These are phyloP conservation scores for Epichloe scottii DNA, from an alignment of 2,329 filamentous ascomycete species.

Conservation along the genomic window DNA sequence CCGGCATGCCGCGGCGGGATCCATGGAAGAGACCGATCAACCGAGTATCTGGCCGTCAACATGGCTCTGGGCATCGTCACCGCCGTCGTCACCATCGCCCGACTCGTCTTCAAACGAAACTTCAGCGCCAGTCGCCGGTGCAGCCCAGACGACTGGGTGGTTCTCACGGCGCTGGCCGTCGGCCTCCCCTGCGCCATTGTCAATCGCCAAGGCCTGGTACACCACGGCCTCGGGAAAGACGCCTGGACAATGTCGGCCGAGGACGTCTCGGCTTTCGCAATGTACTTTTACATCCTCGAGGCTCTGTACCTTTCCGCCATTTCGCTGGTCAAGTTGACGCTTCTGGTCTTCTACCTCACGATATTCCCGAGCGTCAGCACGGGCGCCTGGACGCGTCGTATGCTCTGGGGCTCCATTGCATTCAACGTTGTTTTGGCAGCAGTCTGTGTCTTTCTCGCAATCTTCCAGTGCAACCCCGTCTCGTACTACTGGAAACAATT, in stretches of 20 bases:
- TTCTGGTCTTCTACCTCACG: constrained; percentile 38
- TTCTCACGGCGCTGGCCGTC: constrained; percentile 13
- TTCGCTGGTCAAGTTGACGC: constrained; percentile 32
- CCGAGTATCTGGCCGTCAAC: background rate
- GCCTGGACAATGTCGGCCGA: constrained; percentile 30
- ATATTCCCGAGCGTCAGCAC: constrained; percentile 31
- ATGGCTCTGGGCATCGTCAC: constrained; percentile 14
- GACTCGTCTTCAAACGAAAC: constrained; percentile 19
- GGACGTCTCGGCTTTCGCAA: constrained; percentile 27
- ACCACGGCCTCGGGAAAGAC: constrained; percentile 31
- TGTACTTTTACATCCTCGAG: constrained; percentile 27
- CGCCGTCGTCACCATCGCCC: constrained; percentile 22
- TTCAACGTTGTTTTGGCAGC: constrained; percentile 24
- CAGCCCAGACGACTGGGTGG: constrained; percentile 20
- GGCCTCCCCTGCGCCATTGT: constrained; percentile 17
- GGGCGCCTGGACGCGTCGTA: constrained; percentile 11
- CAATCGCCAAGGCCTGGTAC: constrained; percentile 14
- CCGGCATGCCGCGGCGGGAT: background rate
- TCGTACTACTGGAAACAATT: constrained; percentile 36
- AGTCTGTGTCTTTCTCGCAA: constrained; percentile 25
- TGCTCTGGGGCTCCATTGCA: constrained; percentile 25
- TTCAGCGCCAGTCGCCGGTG: constrained; percentile 15
- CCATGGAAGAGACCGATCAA: background rate
- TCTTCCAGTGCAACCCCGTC: constrained; percentile 37
- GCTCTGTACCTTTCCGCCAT: constrained; percentile 30